Conservation (phyloP, 164 flowering plant genomes). For the Litsea cubeba region DNA sequence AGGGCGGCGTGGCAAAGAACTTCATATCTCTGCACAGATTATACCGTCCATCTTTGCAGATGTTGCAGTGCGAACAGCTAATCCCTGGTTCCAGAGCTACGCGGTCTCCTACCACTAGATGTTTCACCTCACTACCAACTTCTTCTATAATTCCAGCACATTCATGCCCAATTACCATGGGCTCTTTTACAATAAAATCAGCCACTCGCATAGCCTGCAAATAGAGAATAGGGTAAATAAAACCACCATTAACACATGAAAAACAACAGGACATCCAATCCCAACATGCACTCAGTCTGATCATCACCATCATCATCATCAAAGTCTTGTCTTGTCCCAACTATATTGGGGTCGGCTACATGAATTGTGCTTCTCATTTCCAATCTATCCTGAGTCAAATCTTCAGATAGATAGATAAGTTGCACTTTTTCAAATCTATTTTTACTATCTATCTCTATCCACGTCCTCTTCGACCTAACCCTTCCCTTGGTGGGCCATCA, state of each 20-base stretch:
- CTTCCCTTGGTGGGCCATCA: no score
- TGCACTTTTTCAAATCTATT: no score
- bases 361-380: no score
- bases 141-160: slow-evolving; percentile 90
- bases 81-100: slow-evolving; percentile 97
- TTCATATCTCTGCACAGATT: slow-evolving; percentile 96
- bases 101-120: slow-evolving; percentile 64
- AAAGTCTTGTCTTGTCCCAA: no score
- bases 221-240: slow-evolving; percentile 1
- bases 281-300: neutral
- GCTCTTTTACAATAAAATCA: slow-evolving; percentile 69
- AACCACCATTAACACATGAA: neutral
- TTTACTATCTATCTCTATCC: no score
- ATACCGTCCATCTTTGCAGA: slow-evolving; percentile 74
- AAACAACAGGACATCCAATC: neutral
- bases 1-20: slow-evolving; percentile 88
- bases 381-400: no score
- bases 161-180: slow-evolving; percentile 99
- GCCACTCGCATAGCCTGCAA: slow-evolving; percentile 61
- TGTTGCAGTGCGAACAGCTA: slow-evolving; percentile 61
- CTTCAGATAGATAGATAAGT: no score
- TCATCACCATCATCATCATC: no score
- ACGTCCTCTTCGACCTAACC: no score
- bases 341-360: no score
- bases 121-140: slow-evolving; percentile 73